Percentiles rank a stretch among this genome's conserved stretches.
Evolutionary conservation across 768 basidiomycete species (phyloP).

Genomic region (Hygrophorus pudorinus): DNA sequence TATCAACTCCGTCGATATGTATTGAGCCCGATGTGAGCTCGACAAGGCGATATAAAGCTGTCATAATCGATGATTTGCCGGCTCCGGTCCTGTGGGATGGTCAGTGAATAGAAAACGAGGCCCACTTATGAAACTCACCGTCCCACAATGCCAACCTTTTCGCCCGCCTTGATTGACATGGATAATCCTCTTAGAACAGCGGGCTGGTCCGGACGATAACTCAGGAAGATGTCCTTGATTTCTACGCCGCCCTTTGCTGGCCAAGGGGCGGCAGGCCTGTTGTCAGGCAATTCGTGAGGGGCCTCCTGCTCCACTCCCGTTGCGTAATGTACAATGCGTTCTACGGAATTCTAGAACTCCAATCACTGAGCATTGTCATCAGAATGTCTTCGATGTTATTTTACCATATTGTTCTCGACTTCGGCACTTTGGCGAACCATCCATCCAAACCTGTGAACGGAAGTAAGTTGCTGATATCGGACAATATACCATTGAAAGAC

Average conservation of each 20-base stretch:
- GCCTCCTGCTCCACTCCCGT: constrained; percentile 76
- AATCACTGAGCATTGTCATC: too few species aligned
- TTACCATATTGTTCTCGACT: constrained; percentile 80
- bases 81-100: constrained; percentile 55
- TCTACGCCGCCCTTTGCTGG: constrained; percentile 65
- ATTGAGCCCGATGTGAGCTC: constrained; percentile 73
- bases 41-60: constrained; percentile 76
- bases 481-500: background rate
- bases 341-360: constrained; percentile 49
- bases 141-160: constrained; percentile 91
- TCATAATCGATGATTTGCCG: constrained; percentile 87
- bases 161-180: constrained; percentile 60
- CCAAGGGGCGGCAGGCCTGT: constrained; percentile 57
- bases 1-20: constrained; percentile 73
- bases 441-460: constrained; percentile 50
- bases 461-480: constrained; percentile 6
- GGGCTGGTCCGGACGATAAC: constrained; percentile 83
- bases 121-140: constrained; percentile 16
- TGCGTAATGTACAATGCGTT: constrained; percentile 77
- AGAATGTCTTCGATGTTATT: too few species aligned
- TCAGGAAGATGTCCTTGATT: constrained; percentile 67
- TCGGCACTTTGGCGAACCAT: constrained; percentile 72
- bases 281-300: constrained; percentile 52
- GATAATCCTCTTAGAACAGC: constrained; percentile 76
- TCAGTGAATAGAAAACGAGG: background rate